Conservation (phyloP, 495 filamentous ascomycete genomes). For the Xylaria telfairii region DNA sequence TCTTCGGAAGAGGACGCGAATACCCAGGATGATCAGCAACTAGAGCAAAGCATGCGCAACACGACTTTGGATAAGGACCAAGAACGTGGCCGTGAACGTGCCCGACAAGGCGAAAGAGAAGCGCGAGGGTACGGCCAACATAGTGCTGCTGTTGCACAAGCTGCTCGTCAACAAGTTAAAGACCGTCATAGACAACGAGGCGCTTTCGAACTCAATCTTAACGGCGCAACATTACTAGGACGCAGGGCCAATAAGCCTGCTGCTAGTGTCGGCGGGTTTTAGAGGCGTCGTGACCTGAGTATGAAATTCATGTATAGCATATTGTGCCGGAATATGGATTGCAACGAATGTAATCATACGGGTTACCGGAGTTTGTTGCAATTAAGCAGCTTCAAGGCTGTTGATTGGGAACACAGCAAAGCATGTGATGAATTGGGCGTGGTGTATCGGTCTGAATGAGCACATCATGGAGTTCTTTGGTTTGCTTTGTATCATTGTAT, state of each 20-base stretch:
- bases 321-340: not conserved
- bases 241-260: slow-evolving; percentile 67
- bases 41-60: slow-evolving; percentile 85
- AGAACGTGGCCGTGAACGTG: slow-evolving; percentile 53
- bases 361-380: slow-evolving; percentile 4
- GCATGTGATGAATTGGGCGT: slow-evolving; percentile 27
- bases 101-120: slow-evolving; percentile 51
- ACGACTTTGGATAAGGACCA: slow-evolving; percentile 69
- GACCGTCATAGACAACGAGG: slow-evolving; percentile 65
- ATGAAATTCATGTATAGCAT: not conserved
- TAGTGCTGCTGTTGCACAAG: slow-evolving; percentile 74
- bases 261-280: slow-evolving; percentile 46
- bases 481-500: slow-evolving; percentile 32
- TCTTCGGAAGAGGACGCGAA: slow-evolving; percentile 66
- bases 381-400: not conserved
- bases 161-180: slow-evolving; percentile 75
- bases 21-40: slow-evolving; percentile 60
- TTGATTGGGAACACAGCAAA: slow-evolving; percentile 23
- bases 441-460: slow-evolving; percentile 37
- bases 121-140: slow-evolving; percentile 83
- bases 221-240: slow-evolving; percentile 86
- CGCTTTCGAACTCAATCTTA: slow-evolving; percentile 88
- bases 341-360: not conserved
- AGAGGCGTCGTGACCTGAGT: slow-evolving; percentile 9
- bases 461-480: slow-evolving; percentile 34